phyloP scores from a whole-genome alignment of 208 protist species.

The Trypanosoma melophagium region DNA sequence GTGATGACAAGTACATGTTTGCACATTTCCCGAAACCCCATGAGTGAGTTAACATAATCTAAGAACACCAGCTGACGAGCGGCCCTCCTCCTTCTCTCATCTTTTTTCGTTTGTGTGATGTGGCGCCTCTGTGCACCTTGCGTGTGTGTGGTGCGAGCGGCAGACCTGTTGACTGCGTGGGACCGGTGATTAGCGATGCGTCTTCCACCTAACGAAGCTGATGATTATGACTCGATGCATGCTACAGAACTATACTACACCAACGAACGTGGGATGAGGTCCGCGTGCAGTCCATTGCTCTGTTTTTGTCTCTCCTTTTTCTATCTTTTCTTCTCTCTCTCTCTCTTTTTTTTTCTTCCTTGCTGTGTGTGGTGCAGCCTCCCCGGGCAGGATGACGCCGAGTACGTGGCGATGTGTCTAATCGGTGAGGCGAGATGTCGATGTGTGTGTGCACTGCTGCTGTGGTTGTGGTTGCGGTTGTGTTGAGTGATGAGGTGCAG shows the following conservation, averaged over 20 bases:
- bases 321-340: no score
- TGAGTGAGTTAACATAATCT: constrained; percentile 18
- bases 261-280: constrained; percentile 10
- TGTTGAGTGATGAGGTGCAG: no score
- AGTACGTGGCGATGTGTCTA: background rate
- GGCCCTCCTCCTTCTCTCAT: background rate
- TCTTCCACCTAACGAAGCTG: constrained; percentile 28
- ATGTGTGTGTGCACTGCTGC: background rate
- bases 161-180: background rate
- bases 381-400: constrained; percentile 13
- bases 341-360: background rate
- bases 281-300: background rate
- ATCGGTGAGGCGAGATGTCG: constrained; percentile 8
- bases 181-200: constrained; percentile 17
- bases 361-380: constrained; percentile 5
- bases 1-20: constrained; percentile 18
- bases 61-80: no score
- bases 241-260: constrained; percentile 21
- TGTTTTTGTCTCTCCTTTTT: no score
- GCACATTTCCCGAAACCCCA: constrained; percentile 22
- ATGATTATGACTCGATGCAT: constrained; percentile 23
- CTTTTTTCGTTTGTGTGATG: background rate
- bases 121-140: no score
- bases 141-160: background rate
- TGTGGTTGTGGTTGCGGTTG: constrained; percentile 12